A percentile compares a stretch with the other conserved stretches of the same genome.
Evolutionary conservation across 2,329 filamentous ascomycete species (phyloP).

Genomic region (Tolypocladium tropicale): DNA sequence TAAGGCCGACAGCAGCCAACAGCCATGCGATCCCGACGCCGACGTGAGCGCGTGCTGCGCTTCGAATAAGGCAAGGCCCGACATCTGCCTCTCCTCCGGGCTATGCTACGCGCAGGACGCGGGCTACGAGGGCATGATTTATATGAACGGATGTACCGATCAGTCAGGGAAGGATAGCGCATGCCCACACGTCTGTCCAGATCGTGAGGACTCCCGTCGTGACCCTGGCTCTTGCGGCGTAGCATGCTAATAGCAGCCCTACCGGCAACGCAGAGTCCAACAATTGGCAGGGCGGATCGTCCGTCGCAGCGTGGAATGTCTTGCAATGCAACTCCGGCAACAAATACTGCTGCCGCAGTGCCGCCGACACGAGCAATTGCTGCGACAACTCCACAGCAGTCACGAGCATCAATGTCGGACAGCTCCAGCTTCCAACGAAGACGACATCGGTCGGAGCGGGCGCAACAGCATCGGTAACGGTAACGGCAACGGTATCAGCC

Average conservation of each 20-base stretch:
- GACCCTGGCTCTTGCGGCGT: background rate
- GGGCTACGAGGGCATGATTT: conserved; percentile 8
- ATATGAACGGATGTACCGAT: conserved; percentile 12
- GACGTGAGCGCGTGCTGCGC: conserved; percentile 11
- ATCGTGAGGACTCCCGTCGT: background rate
- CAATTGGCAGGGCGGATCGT: conserved; percentile 2
- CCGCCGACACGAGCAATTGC: conserved; percentile 5
- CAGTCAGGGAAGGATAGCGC: conserved; percentile 3
- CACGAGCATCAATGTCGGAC: conserved; percentile 2
- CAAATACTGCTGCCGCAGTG: conserved; percentile 9
- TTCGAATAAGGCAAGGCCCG: conserved; percentile 6
- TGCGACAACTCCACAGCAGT: conserved; percentile 6
- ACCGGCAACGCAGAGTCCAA: background rate
- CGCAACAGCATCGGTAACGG: background rate
- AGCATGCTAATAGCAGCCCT: background rate
- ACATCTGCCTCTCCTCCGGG: conserved; percentile 11
- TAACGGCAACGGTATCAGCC: background rate
- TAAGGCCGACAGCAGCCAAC: background rate
- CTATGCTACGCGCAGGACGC: conserved; percentile 9
- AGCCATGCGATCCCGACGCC: conserved; percentile 9
- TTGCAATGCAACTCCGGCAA: conserved; percentile 7
- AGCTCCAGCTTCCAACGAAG: background rate
- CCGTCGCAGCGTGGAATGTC: conserved; percentile 5
- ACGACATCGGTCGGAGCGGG: background rate
- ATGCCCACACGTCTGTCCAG: conserved; percentile 9